Evolutionary conservation across 768 basidiomycete species (phyloP).

Genomic region (Panellus pusillus): DNA sequence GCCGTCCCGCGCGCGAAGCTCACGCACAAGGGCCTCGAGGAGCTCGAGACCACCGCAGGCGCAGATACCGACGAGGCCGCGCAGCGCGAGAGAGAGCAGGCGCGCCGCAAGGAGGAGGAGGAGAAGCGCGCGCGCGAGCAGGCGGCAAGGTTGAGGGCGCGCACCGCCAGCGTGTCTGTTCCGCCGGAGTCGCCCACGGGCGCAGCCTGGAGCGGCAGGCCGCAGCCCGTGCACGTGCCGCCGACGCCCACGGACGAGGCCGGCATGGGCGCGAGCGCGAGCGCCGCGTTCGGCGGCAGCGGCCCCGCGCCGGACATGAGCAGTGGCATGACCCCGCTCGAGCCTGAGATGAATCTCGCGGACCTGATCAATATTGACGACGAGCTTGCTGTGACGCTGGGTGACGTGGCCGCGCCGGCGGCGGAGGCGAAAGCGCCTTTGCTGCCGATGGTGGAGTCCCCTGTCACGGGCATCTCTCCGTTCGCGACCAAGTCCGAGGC

Average conservation of each 20-base stretch:
- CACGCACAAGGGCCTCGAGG: conserved; percentile 90
- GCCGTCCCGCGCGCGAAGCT: conserved; percentile 73
- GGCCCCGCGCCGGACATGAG: conserved; percentile 28
- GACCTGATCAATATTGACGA: conserved; percentile 82
- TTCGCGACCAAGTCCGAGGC: conserved; percentile 48
- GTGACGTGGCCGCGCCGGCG: conserved; percentile 11
- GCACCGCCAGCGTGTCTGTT: conserved; percentile 58
- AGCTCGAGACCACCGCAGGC: conserved; percentile 75
- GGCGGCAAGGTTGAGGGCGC: conserved; percentile 55
- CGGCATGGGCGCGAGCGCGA: conserved; percentile 8
- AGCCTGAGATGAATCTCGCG: conserved; percentile 69
- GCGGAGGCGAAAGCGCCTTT: conserved; percentile 11
- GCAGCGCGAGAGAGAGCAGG: conserved; percentile 52
- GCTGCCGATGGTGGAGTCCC: conserved; percentile 8
- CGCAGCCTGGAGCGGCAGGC: conserved; percentile 62
- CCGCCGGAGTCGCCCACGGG: conserved; percentile 72
- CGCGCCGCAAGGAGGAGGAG: conserved; percentile 64
- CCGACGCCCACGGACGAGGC: conserved; percentile 29
- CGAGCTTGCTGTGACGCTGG: conserved; percentile 31
- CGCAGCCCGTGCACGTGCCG: conserved; percentile 50
- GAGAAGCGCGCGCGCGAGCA: conserved; percentile 72
- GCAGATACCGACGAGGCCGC: conserved; percentile 37
- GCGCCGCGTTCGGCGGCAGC: conserved; percentile 23
- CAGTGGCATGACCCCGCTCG: conserved; percentile 27
- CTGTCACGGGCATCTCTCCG: conserved; percentile 48